Evolutionary conservation across 257 asterid genomes (phyloP).

Genomic region (Petunia secreta): DNA sequence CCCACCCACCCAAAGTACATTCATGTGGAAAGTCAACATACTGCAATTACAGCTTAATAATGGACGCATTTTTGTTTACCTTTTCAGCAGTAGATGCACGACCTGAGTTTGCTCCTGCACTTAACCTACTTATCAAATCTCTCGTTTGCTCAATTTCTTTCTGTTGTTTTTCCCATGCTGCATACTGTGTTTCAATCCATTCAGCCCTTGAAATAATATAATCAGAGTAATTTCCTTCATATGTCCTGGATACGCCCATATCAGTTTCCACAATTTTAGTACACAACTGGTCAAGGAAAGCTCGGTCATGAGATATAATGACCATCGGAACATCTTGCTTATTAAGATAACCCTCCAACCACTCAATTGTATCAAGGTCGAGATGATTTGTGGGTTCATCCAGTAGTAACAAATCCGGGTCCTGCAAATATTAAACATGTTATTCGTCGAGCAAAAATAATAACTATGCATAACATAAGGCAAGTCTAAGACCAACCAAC

Average conservation of each 20-base stretch:
- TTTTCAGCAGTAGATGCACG: conserved; percentile 99
- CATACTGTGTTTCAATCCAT: conserved; percentile 81
- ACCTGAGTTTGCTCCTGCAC: conserved; percentile 96
- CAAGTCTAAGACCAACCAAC: conserved; percentile 16
- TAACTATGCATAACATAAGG: background rate
- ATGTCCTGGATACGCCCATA: conserved; percentile 93
- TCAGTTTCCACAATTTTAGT: conserved; percentile 97
- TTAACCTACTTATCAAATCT: conserved; percentile 77
- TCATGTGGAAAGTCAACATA: background rate
- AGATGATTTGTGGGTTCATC: conserved; percentile 99
- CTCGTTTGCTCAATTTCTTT: conserved; percentile 86
- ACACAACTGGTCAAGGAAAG: conserved; percentile 94
- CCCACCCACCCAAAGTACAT: background rate
- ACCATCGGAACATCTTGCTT: conserved; percentile 99
- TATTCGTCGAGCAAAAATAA: conserved; percentile 29
- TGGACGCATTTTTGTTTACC: conserved; percentile 43
- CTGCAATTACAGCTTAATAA: background rate
- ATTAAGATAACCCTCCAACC: conserved; percentile 94
- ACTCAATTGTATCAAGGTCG: conserved; percentile 95
- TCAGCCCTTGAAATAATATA: conserved; percentile 72
- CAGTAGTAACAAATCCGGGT: conserved; percentile 82
- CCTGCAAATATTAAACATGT: conserved; percentile 53
- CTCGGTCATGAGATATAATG: conserved; percentile 97
- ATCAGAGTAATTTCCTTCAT: conserved; percentile 81
- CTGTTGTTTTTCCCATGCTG: conserved; percentile 98